A percentile compares a stretch with the other conserved stretches of the same genome.
Conservation (phyloP, 192 early-diverging fungal genomes). For the Backusella macrospora region DNA sequence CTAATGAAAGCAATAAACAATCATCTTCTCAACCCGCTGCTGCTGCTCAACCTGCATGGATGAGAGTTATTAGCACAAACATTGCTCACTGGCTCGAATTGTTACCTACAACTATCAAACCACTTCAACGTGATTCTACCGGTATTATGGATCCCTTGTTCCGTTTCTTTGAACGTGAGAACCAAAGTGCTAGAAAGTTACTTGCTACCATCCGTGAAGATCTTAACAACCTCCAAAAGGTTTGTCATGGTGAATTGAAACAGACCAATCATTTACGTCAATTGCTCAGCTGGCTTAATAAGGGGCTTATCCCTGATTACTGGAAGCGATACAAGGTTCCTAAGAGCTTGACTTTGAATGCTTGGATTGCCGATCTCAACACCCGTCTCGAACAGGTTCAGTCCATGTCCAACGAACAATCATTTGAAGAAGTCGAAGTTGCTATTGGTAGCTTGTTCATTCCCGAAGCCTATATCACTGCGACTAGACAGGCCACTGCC, state of each 20-base stretch:
- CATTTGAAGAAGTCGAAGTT: slow-evolving; percentile 48
- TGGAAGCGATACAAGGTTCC: slow-evolving; percentile 76
- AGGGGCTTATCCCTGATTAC: slow-evolving; percentile 69
- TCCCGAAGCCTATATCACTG: slow-evolving; percentile 91
- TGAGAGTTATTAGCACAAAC: slow-evolving; percentile 62
- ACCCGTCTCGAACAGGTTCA: slow-evolving; percentile 67
- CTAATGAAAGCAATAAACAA: slow-evolving; percentile 33
- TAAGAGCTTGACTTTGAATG: slow-evolving; percentile 54
- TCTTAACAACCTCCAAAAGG: slow-evolving; percentile 60
- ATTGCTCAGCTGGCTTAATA: slow-evolving; percentile 68
- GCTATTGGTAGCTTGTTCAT: slow-evolving; percentile 88
- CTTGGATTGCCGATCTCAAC: slow-evolving; percentile 79
- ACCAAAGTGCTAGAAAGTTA: slow-evolving; percentile 60
- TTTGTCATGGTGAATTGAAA: slow-evolving; percentile 78
- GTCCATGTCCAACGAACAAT: slow-evolving; percentile 45
- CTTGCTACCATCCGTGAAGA: slow-evolving; percentile 68
- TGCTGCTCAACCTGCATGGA: slow-evolving; percentile 69
- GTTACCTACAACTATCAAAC: slow-evolving; percentile 48
- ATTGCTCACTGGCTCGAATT: slow-evolving; percentile 60
- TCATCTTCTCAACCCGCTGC: slow-evolving; percentile 22
- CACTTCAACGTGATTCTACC: slow-evolving; percentile 29
- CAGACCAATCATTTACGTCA: slow-evolving; percentile 86
- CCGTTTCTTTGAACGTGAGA: slow-evolving; percentile 86
- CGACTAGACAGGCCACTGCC: slow-evolving; percentile 84
- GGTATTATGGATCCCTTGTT: slow-evolving; percentile 69